Evolutionary conservation across 2,329 filamentous ascomycete genomes (phyloP).

Genomic region (Fusarium sublunatum): DNA sequence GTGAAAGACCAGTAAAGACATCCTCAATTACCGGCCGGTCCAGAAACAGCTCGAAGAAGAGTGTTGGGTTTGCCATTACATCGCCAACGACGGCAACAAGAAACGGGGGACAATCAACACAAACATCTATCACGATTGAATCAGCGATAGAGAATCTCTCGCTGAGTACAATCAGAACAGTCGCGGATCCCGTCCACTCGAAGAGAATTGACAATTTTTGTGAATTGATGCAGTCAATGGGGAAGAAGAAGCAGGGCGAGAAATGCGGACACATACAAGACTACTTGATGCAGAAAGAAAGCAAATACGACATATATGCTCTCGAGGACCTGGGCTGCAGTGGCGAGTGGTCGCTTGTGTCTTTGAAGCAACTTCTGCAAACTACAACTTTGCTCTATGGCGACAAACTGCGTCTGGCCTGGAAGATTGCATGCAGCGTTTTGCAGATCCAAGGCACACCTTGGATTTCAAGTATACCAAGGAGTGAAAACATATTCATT

Average conservation of each 20-base stretch:
- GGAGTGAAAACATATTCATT: neutral
- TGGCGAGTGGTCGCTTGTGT: neutral
- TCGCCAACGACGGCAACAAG: fast-evolving
- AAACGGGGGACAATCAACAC: neutral
- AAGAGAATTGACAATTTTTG: neutral
- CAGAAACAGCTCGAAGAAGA: neutral
- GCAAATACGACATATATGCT: neutral
- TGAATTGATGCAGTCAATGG: neutral
- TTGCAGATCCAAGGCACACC: slow-evolving; percentile 6
- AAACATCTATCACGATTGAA: neutral
- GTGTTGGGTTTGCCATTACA: neutral
- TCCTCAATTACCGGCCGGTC: fast-evolving
- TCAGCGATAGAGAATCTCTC: neutral
- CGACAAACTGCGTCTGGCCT: neutral
- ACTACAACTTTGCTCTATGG: neutral
- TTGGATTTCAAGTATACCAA: neutral
- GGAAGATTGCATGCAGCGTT: neutral
- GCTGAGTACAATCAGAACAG: fast-evolving
- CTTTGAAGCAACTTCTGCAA: neutral
- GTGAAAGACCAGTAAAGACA: fast-evolving
- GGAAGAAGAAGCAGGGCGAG: neutral
- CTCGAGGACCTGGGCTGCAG: neutral
- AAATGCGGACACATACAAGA: neutral
- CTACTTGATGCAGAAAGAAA: fast-evolving
- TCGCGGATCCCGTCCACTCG: fast-evolving